A percentile compares a stretch with the other conserved stretches of the same genome.
Conservation (phyloP, 1,284 basidiomycete species). For the Coniophora puteana region DNA sequence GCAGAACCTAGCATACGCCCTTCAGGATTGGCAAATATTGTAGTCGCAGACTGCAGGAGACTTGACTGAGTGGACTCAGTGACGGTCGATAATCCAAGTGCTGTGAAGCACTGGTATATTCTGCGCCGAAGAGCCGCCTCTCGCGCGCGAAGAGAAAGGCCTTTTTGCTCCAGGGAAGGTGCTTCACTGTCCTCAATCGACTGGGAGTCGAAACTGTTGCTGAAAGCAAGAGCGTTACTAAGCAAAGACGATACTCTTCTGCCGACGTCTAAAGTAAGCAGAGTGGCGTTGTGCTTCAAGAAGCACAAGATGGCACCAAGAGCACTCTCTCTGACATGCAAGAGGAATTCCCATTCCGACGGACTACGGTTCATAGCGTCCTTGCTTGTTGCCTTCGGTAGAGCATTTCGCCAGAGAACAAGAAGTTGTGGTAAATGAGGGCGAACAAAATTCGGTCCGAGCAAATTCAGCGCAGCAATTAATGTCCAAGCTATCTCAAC, state of each 20-base stretch:
- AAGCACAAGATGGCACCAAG: slow-evolving; percentile 89
- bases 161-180: slow-evolving; percentile 37
- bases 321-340: slow-evolving; percentile 90
- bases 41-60: slow-evolving; percentile 82
- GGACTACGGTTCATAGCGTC: slow-evolving; percentile 69
- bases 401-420: slow-evolving; percentile 94
- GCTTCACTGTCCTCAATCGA: slow-evolving; percentile 48
- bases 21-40: slow-evolving; percentile 83
- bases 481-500: slow-evolving; percentile 95
- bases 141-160: slow-evolving; percentile 69
- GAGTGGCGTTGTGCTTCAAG: slow-evolving; percentile 73
- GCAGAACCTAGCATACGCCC: slow-evolving; percentile 71
- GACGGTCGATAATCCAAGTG: slow-evolving; percentile 75
- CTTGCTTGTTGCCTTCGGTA: slow-evolving; percentile 91
- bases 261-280: slow-evolving; percentile 90
- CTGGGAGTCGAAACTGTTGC: slow-evolving; percentile 64
- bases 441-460: slow-evolving; percentile 92
- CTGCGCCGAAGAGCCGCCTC: slow-evolving; percentile 84
- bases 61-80: slow-evolving; percentile 79
- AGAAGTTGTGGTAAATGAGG: slow-evolving; percentile 90
- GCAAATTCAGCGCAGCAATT: slow-evolving; percentile 86
- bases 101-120: slow-evolving; percentile 87
- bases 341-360: slow-evolving; percentile 88
- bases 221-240: slow-evolving; percentile 88
- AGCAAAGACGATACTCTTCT: slow-evolving; percentile 85